Base-by-base conservation (phyloP, 371 early-diverging fungal genomes). In the Mucor ambiguus region DNA sequence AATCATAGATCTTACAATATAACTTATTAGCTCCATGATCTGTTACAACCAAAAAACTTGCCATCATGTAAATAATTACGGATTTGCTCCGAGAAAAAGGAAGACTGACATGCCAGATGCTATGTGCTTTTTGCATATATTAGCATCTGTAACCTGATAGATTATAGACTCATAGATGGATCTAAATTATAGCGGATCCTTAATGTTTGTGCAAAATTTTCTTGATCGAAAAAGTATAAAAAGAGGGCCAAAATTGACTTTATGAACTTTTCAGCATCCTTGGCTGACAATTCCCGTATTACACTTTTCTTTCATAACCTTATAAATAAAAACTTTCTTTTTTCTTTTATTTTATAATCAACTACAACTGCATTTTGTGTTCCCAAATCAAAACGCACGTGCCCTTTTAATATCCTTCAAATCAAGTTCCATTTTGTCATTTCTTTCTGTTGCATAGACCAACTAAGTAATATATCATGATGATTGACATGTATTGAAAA, bases 271-370 rank as follows among this genome's bases (percentile, higher is more conserved):
- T 80, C 80, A 80, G 78, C 80, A 72, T 69, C 74, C 69, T 76
- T 75, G 73, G 79, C 79, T 78, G 79, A 78, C 79, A 69, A 76
- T 73, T 62, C 74, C 69, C 65, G 72, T 68, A 67, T 67, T 65
- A 78, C 79, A 67, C 72, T 76, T 76, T 72, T 70, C 68, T 77
- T 74, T 58, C 28, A 41, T 52, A 69, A 69, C 46, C 28, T 52
- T 52, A 28, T 52, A 52, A 52, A 52, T 52, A 52, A 48, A 60
- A 69, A 64, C 18, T 62, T 72, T 46, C 56, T 61, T 35, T 54
- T 67, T n/a, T 74, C 44, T 62, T 70, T 64, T n/a, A n/a, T 56
- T 24, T 58, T 28, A 46, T 38, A 52, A 52, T 28, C 52, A 52
- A 52, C 28, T 28, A 28, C 52, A 52, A 52, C 52, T 52, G 28